A percentile compares a stretch with the other conserved stretches of the same genome.
Conservation (phyloP, 768 basidiomycete genomes). For the Termitomyces eurrhizus region DNA sequence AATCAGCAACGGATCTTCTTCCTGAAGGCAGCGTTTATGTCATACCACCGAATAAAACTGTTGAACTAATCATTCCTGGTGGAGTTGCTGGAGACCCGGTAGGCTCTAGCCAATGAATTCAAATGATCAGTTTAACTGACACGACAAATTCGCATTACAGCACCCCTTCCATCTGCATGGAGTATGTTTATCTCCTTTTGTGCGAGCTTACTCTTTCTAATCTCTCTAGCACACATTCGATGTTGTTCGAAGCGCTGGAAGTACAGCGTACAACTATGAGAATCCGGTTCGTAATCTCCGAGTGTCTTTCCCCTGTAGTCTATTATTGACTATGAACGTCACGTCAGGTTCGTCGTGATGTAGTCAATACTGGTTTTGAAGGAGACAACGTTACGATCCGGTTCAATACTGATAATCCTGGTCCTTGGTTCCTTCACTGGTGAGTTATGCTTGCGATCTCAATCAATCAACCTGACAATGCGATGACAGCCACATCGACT, state of each 20-base stretch:
- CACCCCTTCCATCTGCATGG: slow-evolving; percentile 28
- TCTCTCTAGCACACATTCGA: slow-evolving; percentile 28
- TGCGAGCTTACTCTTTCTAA: neutral
- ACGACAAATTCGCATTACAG: neutral
- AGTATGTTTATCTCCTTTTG: slow-evolving; percentile 8
- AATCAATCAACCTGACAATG: neutral
- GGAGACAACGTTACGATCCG: slow-evolving; percentile 31
- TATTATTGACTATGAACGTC: neutral
- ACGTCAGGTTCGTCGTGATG: slow-evolving; percentile 18
- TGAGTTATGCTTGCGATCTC: neutral
- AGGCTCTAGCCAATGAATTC: neutral
- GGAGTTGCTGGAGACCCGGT: slow-evolving; percentile 27
- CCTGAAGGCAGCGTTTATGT: slow-evolving; percentile 35
- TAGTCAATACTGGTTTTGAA: slow-evolving; percentile 9
- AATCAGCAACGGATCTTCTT: slow-evolving; percentile 20
- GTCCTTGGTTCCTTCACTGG: slow-evolving; percentile 22
- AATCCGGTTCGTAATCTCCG: slow-evolving; percentile 35
- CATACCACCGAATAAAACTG: slow-evolving; percentile 38
- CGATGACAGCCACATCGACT: neutral
- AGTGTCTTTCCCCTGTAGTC: neutral
- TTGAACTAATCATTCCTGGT: slow-evolving; percentile 42
- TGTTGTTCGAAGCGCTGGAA: slow-evolving; percentile 32
- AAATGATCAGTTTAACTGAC: slow-evolving; percentile 5
- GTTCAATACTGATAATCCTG: slow-evolving; percentile 36
- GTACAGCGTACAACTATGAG: slow-evolving; percentile 29